These are phyloP conservation scores for Pulveroboletus sp. DNA, from an alignment of 768 basidiomycete species.

Conservation along the genomic window DNA sequence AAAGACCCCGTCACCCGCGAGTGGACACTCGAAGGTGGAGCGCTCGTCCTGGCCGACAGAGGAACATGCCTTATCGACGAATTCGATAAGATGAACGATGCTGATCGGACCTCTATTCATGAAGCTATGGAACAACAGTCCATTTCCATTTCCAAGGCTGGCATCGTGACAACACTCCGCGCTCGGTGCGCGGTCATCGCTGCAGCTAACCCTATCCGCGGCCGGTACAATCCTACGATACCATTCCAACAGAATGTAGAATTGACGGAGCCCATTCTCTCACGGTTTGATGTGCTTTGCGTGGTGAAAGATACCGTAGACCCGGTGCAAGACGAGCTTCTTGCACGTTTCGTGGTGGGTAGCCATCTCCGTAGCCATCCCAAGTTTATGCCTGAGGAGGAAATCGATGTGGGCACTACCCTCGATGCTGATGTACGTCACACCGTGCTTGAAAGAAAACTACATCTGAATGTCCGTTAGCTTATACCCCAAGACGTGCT, in stretches of 20 bases:
- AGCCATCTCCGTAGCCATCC: constrained; percentile 94
- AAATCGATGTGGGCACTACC: constrained; percentile 88
- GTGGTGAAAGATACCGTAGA: constrained; percentile 98
- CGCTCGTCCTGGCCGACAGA: constrained; percentile 96
- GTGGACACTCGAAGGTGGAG: constrained; percentile 98
- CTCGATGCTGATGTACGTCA: constrained; percentile 83
- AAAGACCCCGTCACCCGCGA: constrained; percentile 96
- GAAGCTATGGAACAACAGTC: constrained; percentile 99
- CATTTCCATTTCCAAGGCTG: constrained; percentile 98
- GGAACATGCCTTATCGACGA: constrained; percentile 98
- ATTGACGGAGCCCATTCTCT: constrained; percentile 95
- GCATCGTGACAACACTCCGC: constrained; percentile 96
- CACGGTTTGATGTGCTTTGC: constrained; percentile 95
- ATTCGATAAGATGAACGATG: constrained; percentile 99
- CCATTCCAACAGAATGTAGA: constrained; percentile 99
- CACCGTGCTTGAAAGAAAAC: not conserved
- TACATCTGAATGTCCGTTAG: constrained; percentile 39
- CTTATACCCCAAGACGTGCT: constrained; percentile 95
- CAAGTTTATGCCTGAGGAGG: constrained; percentile 83
- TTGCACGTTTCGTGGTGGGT: constrained; percentile 97
- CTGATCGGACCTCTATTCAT: constrained; percentile 96
- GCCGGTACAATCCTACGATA: constrained; percentile 96
- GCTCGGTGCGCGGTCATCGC: constrained; percentile 97
- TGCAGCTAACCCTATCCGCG: constrained; percentile 95
- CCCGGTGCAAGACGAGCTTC: constrained; percentile 92